Evolutionary conservation across 257 asterid species (phyloP), one percentile per base, ranked within the genome.

Genomic region (Ehretia macrophylla): DNA sequence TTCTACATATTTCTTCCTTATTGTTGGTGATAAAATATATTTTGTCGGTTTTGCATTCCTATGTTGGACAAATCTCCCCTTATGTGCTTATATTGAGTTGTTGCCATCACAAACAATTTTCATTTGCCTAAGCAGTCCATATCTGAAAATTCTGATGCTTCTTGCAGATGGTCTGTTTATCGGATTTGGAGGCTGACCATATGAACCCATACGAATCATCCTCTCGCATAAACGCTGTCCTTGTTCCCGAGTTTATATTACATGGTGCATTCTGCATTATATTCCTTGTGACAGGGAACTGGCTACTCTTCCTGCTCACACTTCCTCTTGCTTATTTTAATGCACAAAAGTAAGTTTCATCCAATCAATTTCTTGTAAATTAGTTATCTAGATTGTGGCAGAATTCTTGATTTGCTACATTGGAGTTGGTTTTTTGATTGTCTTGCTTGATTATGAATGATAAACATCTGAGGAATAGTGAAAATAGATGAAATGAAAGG

Each of bases 171-270:
- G 72, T 88, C 8, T 79, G 90, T 56, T 86, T 92, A 75, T 76
- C 97, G n/a, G 98, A 92, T 72, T 80, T 92, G 88, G 98, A 92
- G 82, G 85, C 88, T 53, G 98, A 92, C 77, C 79, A 81, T 73
- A 37, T 88, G 83, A 92, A 92, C 71, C 88, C 96, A 5, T 92
- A 82, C 56, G 95, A 92, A 63, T 71, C 90, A 37, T 78, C 96
- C 16, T 75, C 96, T 38, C 90, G 90, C 46, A 65, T 86, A 67
- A 92, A 92, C 82, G 64, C 46, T 22, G 86, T 88, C 70, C 75
- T 88, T 63, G 70, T 92, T 67, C 88, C 88, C 0, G 98, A 91
- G 79, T 88, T 77, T 68, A 14, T 86, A 53, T 54, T 92, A 74
- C 97, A 88, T 17, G 89, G 86, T 64, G 87, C 76, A 42, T 77